Base-by-base conservation (phyloP, 331 rosid genomes). In the Arachis monticola region DNA sequence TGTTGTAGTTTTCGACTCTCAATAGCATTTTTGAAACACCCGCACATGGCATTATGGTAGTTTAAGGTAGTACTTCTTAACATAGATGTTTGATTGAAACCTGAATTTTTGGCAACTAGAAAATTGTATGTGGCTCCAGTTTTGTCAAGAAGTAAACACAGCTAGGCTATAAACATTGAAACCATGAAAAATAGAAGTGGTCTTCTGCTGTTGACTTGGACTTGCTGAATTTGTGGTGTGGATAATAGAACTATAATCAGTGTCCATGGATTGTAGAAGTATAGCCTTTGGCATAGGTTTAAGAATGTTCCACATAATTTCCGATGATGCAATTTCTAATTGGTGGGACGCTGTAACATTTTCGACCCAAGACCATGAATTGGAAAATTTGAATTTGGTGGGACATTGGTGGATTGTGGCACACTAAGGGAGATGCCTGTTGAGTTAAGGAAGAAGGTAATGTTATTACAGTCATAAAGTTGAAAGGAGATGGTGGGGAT, bases 1-100 rank as follows among this genome's bases (percentile, higher is more conserved):
- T 52, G 44, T 3, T 38, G 50, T 74, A 14, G 78, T 74, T 67
- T 30, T 45, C 41, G 8, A 46, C 8, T 46, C 50, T 46, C 10
- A 1, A 10, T 6, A 46, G 50, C 7, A 6, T 46, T 46, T 10
- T 46, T 46, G 51, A 46, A 6, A 4, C 46, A 27, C 10, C 7
- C 50, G 7, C 73, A 6, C 60, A 1, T 55, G 2, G 9, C 7
- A 13, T 27, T 55, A 22, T 52, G 6, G 6, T 52, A n/a, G 27
- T 52, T 5, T 38, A 38, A 38, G 41, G 5, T 52, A 17, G 22
- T 52, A n/a, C 57, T 3, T 11, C 32, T 3, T n/a, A 12, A 5
- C 6, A 55, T 56, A 22, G 17, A 5, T 42, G 8, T n/a, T 32
- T 51, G 42, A 69, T 32, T 51, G 42, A 69, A 5, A 51, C 73